Percentiles rank a stretch among this genome's conserved stretches.
phyloP scores from a whole-genome alignment of 164 flowering plant species.

The Platanus orientalis region DNA sequence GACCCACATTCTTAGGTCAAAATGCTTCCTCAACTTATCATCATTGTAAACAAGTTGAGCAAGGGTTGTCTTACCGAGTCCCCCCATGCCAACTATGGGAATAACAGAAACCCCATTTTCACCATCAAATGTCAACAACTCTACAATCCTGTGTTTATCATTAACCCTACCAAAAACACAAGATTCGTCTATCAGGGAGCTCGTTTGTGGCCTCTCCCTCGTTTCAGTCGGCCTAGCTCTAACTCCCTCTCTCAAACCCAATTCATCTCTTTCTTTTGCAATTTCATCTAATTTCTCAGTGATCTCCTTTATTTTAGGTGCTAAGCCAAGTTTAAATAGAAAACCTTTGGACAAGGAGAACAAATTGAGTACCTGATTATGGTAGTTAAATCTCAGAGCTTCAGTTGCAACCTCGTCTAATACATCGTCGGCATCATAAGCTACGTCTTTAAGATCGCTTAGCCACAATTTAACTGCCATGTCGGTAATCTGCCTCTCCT shows the following conservation, averaged over 20 bases:
- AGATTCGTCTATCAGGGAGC: conserved; percentile 3
- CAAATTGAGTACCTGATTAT: conserved; percentile 1
- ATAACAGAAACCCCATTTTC: conserved; percentile 9
- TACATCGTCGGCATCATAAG: conserved; percentile 15
- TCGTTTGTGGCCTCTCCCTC: conserved; percentile 3
- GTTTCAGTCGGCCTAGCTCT: not conserved
- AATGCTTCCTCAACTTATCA: conserved; percentile 1
- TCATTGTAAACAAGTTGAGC: conserved; percentile 16
- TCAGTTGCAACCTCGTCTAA: conserved; percentile 10
- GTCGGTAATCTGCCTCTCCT: conserved; percentile 5
- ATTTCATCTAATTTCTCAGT: conserved; percentile 4
- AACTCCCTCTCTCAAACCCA: not conserved
- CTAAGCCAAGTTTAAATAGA: not conserved
- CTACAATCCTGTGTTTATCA: conserved; percentile 12
- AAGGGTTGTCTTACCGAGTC: conserved; percentile 28
- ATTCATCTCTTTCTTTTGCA: conserved; percentile 1
- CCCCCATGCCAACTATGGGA: conserved; percentile 24
- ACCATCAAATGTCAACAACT: not conserved
- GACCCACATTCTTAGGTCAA: conserved; percentile 10
- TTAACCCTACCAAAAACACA: conserved; percentile 19
- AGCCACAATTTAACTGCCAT: conserved; percentile 10
- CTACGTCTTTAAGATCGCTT: conserved; percentile 3
- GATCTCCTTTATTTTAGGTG: conserved; percentile 9
- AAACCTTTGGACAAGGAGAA: not conserved
- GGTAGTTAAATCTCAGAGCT: conserved; percentile 1